Conservation (phyloP, 1,284 basidiomycete genomes). For the Cryptococcus sp. region DNA sequence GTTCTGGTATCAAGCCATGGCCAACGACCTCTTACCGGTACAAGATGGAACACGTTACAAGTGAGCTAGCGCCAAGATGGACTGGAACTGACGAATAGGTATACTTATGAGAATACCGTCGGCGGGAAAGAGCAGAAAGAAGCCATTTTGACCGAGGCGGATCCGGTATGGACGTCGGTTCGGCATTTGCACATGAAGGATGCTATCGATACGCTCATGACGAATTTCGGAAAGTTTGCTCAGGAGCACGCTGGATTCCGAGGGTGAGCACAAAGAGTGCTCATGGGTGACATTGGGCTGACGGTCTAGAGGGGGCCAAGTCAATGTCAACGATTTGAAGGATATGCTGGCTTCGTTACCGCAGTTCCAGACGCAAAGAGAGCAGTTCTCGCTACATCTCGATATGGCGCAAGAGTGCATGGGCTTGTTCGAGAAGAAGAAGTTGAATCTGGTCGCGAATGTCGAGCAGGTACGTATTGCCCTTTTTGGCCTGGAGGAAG, state of each 20-base stretch:
- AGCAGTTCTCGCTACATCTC: conserved; percentile 92
- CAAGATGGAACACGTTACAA: conserved; percentile 79
- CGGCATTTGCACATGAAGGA: conserved; percentile 98
- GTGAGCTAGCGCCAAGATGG: conserved; percentile 50
- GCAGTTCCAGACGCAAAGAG: conserved; percentile 91
- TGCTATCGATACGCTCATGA: conserved; percentile 91
- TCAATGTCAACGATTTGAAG: conserved; percentile 94
- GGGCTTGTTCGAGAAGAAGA: conserved; percentile 82
- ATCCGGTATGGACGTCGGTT: conserved; percentile 85
- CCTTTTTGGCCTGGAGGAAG: not conserved
- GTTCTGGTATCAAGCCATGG: conserved; percentile 99
- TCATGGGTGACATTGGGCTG: not conserved
- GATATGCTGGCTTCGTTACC: conserved; percentile 96
- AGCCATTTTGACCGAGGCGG: conserved; percentile 74
- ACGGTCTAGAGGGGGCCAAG: conserved; percentile 54
- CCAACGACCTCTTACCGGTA: conserved; percentile 84
- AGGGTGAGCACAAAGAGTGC: conserved; percentile 41
- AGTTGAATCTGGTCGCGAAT: conserved; percentile 75
- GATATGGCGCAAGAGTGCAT: conserved; percentile 98
- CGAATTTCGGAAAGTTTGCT: conserved; percentile 88
- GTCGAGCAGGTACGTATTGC: conserved; percentile 77
- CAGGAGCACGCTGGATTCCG: conserved; percentile 87
- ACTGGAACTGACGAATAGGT: conserved; percentile 49
- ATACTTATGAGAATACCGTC: conserved; percentile 72
- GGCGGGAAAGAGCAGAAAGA: conserved; percentile 82